Percentiles rank a stretch among this genome's conserved stretches.
Conservation (phyloP, 257 asterid genomes). For the Avicennia marina region DNA sequence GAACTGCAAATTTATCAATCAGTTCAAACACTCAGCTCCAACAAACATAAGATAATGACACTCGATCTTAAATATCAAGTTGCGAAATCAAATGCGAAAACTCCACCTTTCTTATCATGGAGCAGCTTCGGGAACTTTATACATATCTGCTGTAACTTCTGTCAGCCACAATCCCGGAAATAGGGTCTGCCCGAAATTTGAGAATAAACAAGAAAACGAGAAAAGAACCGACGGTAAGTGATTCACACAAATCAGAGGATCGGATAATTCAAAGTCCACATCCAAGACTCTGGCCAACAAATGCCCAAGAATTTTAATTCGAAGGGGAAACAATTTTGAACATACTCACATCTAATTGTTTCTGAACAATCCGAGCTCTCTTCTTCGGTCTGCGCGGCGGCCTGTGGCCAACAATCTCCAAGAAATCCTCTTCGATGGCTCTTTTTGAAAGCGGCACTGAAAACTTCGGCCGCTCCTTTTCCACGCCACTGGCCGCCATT, state of each 20-base stretch:
- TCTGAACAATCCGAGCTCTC: slow-evolving; percentile 59
- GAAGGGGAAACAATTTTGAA: neutral
- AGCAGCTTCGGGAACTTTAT: slow-evolving; percentile 58
- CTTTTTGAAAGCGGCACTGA: slow-evolving; percentile 54
- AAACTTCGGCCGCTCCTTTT: slow-evolving; percentile 54
- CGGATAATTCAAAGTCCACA: neutral
- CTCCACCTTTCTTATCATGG: slow-evolving; percentile 26
- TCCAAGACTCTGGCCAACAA: too few species aligned
- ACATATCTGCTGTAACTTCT: slow-evolving; percentile 70
- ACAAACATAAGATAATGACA: too few species aligned
- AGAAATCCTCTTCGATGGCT: slow-evolving; percentile 85
- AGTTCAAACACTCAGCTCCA: slow-evolving; percentile 17
- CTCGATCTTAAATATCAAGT: neutral
- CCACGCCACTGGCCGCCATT: slow-evolving; percentile 34
- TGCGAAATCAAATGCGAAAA: neutral
- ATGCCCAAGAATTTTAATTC: too few species aligned
- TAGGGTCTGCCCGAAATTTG: slow-evolving; percentile 39
- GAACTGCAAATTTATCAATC: slow-evolving; percentile 19
- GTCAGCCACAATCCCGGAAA: slow-evolving; percentile 74
- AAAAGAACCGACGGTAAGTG: slow-evolving; percentile 20
- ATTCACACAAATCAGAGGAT: neutral
- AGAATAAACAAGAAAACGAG: neutral
- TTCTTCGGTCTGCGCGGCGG: slow-evolving; percentile 89
- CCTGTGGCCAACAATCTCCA: slow-evolving; percentile 54
- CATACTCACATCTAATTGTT: slow-evolving; percentile 60